phyloP scores from a whole-genome alignment of 2,329 filamentous ascomycete species.

The Fusarium subglutinans region DNA sequence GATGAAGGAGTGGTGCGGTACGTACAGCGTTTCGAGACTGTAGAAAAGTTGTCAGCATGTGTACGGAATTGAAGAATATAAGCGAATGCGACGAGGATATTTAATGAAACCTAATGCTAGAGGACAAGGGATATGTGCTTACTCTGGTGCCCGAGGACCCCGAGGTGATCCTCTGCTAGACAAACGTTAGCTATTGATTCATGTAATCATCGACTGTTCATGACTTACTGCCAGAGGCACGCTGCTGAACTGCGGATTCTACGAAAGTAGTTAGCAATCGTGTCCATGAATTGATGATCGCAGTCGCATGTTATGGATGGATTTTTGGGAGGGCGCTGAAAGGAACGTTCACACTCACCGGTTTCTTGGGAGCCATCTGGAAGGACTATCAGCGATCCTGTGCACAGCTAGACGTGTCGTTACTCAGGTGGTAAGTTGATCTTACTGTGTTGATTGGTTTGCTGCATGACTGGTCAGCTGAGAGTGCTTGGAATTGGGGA shows the following conservation, averaged over 20 bases:
- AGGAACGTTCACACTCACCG: background rate
- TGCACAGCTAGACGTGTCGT: background rate
- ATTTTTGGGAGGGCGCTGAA: background rate
- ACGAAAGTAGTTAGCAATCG: background rate
- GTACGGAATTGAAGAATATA: background rate
- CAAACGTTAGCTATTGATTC: background rate
- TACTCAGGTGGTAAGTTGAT: background rate
- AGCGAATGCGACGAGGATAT: background rate
- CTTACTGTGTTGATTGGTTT: accelerated
- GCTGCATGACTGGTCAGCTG: background rate
- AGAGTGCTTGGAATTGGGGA: background rate
- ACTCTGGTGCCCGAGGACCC: accelerated
- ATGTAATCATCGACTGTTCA: background rate
- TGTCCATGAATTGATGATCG: background rate
- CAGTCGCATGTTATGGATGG: background rate
- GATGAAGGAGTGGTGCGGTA: background rate
- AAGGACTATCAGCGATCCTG: background rate
- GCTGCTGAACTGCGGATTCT: accelerated
- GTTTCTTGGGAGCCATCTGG: accelerated
- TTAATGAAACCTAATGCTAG: background rate
- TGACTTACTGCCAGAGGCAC: background rate
- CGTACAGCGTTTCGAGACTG: accelerated
- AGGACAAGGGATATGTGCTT: background rate
- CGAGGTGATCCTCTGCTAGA: accelerated
- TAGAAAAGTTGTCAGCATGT: background rate